A percentile compares a stretch with the other conserved stretches of the same genome.
These are phyloP conservation scores for Populus hybrid DNA, from an alignment of 441 rosid species.

Conservation along the genomic window DNA sequence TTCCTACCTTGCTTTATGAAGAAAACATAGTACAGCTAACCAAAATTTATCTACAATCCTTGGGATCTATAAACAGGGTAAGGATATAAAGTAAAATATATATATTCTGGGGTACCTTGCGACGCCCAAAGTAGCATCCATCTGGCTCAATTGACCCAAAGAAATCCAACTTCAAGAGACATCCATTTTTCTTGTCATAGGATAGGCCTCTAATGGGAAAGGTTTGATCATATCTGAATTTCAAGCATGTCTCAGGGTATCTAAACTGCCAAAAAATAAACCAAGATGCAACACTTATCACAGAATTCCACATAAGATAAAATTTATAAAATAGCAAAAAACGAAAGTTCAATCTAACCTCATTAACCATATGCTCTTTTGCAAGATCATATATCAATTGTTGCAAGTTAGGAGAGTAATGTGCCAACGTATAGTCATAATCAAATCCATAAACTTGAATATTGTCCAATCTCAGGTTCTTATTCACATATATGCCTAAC, in stretches of 20 bases:
- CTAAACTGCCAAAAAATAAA: constrained; percentile 53
- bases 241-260: constrained; percentile 76
- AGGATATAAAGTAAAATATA: background rate
- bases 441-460: constrained; percentile 92
- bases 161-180: constrained; percentile 92
- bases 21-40: background rate
- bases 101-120: constrained; percentile 49
- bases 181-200: constrained; percentile 81
- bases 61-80: background rate
- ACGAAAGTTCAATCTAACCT: constrained; percentile 44
- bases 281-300: constrained; percentile 1
- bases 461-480: constrained; percentile 78
- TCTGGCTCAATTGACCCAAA: constrained; percentile 96
- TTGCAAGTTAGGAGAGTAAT: constrained; percentile 78
- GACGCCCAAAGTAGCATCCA: constrained; percentile 93
- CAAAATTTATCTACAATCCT: background rate
- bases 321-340: background rate
- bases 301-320: background rate
- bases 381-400: constrained; percentile 91
- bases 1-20: background rate
- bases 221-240: constrained; percentile 70
- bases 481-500: constrained; percentile 84
- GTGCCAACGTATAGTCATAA: constrained; percentile 93
- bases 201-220: constrained; percentile 92
- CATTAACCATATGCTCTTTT: constrained; percentile 87